Base-by-base conservation (phyloP, 140 eudicot species). In the Senecio squalidus region DNA sequence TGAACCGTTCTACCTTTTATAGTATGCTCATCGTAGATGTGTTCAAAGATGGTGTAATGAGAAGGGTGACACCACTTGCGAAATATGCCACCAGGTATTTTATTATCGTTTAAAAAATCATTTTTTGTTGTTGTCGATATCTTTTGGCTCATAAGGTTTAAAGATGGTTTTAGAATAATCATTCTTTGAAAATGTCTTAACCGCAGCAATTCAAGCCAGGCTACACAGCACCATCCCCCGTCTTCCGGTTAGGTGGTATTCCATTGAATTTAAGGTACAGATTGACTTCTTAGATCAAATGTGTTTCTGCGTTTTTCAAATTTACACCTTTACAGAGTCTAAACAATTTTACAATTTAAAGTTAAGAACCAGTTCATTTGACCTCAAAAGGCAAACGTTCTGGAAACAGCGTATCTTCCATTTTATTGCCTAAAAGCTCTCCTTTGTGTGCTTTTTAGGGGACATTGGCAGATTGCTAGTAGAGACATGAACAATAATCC, bases 11-110 rank as follows among this genome's bases (percentile, higher is more conserved):
- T 58, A 31, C 67, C 65, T 61, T 70, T 75, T 84, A 78, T 81
- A 92, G 98, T 87, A 86, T 82, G 98, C 98, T 68, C 98, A 92
- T 67, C 96, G 98, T 51, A 75, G 74, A 84, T 92, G 98, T 60
- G 80, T 92, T 21, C 98, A 92, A 70, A 81, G 86, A 71, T 92
- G 98, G 98, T 92, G 98, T 75, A 92, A 92, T 13, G 98, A 92
- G 80, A 92, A 92, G 79, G 98, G 98, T 44, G 84, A 92, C 72
- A 92, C 92, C 25, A 40, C 73, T 21, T 92, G 98, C 63, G 98
- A 92, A 64, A 92, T 92, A 59, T 92, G 98, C 86, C 96, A 84
- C 72, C 96, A 92, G 96, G 98, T 84, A 51, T 28, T 47, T 67
- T 36, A 25, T n/a, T 46, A 22, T 34, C 26, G 7, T 57, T 24